Base-by-base conservation (phyloP, 169 alveolate species). In the Plasmodium knowlesi region DNA sequence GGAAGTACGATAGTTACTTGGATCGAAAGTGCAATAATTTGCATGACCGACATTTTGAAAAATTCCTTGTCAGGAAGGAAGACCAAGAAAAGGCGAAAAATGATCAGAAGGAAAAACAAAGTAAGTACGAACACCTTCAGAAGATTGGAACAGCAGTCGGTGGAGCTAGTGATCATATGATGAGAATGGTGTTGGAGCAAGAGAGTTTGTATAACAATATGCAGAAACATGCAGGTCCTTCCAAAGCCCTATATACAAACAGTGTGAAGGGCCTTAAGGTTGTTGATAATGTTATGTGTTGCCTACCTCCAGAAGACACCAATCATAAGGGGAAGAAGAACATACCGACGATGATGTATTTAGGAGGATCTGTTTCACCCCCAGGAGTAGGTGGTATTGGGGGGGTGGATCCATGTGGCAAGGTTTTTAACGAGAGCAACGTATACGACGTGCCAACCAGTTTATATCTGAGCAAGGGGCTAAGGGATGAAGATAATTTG, bases 401-500 rank as follows among this genome's bases (percentile, higher is more conserved):
- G 61, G 61, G 25, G 0, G 61, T 16, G 1, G 19, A 2, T 8
- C 41, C 53, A 12, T 79, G 53, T 79, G 84, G 84, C n/a, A 57
- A 78, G 1, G 22, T 46, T 0, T 46, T 46, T 3, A 16, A 46
- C 57, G 34, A 61, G 9, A 12, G 19, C 1, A 50, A 14, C 37
- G 37, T 22, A 39, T 28, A 67, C n/a, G 76, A 67, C 37, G 76
- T 19, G 10, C 22, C 41, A 6, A 50, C 39, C 28, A 80, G 32
- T 5, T n/a, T 39, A 39, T 25, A 80, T 5, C 34, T 46, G 12
- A 80, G 34, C 39, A 80, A 80, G 14, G 85, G 61, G 46, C 30
- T 22, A 53, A n/a, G 16, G 43, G 82, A 70, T 39, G 92, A 83
- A 30, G 83, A 83, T 28, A 41, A 83, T 9, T 30, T 70, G 14